phyloP scores from a whole-genome alignment of 805 yeast species.

The Metschnikowia lachancei region DNA sequence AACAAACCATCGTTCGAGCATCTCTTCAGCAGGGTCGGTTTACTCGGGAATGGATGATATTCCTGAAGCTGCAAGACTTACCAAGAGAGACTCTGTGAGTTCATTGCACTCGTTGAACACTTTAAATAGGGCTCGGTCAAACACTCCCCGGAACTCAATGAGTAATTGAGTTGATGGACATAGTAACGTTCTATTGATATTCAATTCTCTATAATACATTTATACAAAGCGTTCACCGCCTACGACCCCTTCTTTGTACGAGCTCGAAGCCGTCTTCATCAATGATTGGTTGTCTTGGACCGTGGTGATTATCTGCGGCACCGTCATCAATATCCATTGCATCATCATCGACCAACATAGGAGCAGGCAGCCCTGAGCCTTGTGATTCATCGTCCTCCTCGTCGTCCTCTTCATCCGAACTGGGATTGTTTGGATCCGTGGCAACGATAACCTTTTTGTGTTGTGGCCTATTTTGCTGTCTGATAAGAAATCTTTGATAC shows the following conservation, averaged over 20 bases:
- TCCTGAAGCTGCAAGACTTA: slow-evolving; percentile 19
- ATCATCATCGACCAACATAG: slow-evolving; percentile 11
- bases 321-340: slow-evolving; percentile 33
- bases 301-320: slow-evolving; percentile 33
- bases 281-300: slow-evolving; percentile 38
- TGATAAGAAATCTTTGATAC: slow-evolving; percentile 58
- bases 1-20: slow-evolving; percentile 27
- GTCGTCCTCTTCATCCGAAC: slow-evolving; percentile 44
- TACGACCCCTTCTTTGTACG: slow-evolving; percentile 68
- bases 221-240: slow-evolving; percentile 27
- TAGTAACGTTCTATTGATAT: background rate
- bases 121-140: slow-evolving; percentile 32
- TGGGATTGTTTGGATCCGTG: slow-evolving; percentile 66
- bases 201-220: slow-evolving; percentile 5
- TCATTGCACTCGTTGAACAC: slow-evolving; percentile 42
- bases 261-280: slow-evolving; percentile 83
- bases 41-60: slow-evolving; percentile 32
- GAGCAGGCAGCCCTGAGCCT: slow-evolving; percentile 14
- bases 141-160: slow-evolving; percentile 37
- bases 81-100: slow-evolving; percentile 31
- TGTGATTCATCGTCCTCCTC: slow-evolving; percentile 43
- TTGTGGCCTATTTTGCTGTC: slow-evolving; percentile 38
- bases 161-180: slow-evolving; percentile 15
- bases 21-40: slow-evolving; percentile 23
- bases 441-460: slow-evolving; percentile 43